A percentile compares a stretch with the other conserved stretches of the same genome.
These are phyloP conservation scores for Filosporella fistucella DNA, from an alignment of 495 filamentous ascomycete genomes.

Conservation along the genomic window DNA sequence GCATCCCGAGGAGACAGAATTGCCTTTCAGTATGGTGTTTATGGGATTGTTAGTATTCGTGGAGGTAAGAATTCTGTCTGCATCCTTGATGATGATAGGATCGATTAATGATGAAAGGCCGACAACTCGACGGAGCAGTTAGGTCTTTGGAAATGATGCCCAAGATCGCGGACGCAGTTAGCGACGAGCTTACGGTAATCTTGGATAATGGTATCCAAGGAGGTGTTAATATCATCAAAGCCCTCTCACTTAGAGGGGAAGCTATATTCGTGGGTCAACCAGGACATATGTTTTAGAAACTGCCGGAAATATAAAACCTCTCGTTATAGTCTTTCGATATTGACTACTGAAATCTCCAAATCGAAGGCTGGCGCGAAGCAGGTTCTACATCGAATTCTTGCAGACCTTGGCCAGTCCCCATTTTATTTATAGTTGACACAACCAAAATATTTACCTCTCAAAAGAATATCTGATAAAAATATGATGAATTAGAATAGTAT, in stretches of 20 bases:
- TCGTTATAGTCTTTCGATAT: neutral
- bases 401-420: conserved; percentile 50
- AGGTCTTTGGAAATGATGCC: conserved; percentile 86
- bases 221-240: conserved; percentile 92
- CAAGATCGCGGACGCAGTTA: conserved; percentile 90
- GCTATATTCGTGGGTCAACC: conserved; percentile 46
- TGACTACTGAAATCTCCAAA: too few relatives aligned
- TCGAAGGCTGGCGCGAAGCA: conserved; percentile 45
- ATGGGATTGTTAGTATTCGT: conserved; percentile 81
- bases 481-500: neutral
- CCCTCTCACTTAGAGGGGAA: conserved; percentile 52
- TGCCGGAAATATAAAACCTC: conserved; percentile 35
- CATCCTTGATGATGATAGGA: conserved; percentile 76
- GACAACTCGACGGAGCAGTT: conserved; percentile 86
- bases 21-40: conserved; percentile 78
- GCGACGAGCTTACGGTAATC: conserved; percentile 75
- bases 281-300: conserved; percentile 44
- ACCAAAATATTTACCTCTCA: neutral
- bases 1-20: conserved; percentile 87
- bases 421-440: too few relatives aligned
- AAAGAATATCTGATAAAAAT: neutral
- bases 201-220: conserved; percentile 86
- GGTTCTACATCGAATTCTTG: conserved; percentile 50
- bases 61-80: conserved; percentile 77
- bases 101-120: conserved; percentile 38